Percentiles rank a stretch among this genome's conserved stretches.
phyloP scores from a whole-genome alignment of 1,139 yeast genomes.

The Taiozyma sp. region DNA sequence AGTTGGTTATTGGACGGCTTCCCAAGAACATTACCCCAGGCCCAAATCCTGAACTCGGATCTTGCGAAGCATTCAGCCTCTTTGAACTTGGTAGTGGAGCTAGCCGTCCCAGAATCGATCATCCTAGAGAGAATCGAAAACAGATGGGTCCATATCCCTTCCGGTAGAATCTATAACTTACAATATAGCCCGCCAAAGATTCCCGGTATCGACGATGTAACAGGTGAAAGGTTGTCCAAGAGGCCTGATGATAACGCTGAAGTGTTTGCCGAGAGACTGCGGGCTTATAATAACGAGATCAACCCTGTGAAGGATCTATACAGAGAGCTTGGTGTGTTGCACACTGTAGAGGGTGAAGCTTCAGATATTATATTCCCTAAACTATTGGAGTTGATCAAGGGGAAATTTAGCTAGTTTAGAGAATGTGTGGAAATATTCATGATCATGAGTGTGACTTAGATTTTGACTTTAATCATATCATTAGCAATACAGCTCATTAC shows the following conservation, averaged over 20 bases:
- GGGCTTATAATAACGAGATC: slow-evolving; percentile 54
- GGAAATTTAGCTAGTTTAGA: slow-evolving; percentile 9
- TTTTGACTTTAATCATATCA: too few species aligned
- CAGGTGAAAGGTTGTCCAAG: slow-evolving; percentile 80
- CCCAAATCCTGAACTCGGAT: slow-evolving; percentile 48
- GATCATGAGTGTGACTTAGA: too few species aligned
- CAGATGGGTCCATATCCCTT: slow-evolving; percentile 77
- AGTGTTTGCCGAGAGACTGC: slow-evolving; percentile 65
- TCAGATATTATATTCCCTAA: slow-evolving; percentile 84
- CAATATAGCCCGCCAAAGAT: slow-evolving; percentile 87
- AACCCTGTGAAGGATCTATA: slow-evolving; percentile 66
- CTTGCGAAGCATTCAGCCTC: slow-evolving; percentile 36
- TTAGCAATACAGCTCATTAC: too few species aligned
- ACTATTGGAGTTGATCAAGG: slow-evolving; percentile 38
- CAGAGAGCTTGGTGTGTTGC: slow-evolving; percentile 44
- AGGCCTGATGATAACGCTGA: slow-evolving; percentile 77
- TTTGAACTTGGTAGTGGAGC: slow-evolving; percentile 73
- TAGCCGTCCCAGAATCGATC: slow-evolving; percentile 77
- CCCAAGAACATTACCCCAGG: slow-evolving; percentile 79
- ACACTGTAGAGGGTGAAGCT: slow-evolving; percentile 66
- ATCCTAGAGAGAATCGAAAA: slow-evolving; percentile 80
- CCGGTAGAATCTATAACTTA: slow-evolving; percentile 83
- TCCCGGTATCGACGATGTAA: slow-evolving; percentile 77
- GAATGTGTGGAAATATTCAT: too few species aligned
- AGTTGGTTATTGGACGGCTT: slow-evolving; percentile 89